These are phyloP conservation scores for Crithidia bombi DNA, from an alignment of 208 protist genomes.

Conservation along the genomic window DNA sequence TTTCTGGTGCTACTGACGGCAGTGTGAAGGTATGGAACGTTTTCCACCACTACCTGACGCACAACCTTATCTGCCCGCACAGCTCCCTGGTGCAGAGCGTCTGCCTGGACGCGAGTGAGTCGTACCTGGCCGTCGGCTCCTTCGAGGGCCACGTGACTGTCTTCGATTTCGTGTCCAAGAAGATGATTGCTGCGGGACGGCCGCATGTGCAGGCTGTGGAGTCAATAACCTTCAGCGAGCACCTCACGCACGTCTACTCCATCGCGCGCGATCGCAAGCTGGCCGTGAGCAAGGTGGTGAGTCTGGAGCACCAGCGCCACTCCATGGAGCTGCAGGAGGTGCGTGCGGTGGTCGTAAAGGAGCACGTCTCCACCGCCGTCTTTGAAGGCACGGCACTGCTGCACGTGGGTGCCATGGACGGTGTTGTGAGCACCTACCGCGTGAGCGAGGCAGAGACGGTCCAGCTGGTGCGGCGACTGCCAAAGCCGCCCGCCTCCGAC, in stretches of 20 bases:
- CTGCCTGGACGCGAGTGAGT: constrained; percentile 65
- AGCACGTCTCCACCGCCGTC: constrained; percentile 62
- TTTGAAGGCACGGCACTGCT: constrained; percentile 64
- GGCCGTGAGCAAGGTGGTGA: constrained; percentile 40
- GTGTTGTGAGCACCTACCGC: constrained; percentile 71
- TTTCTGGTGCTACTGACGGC: constrained; percentile 85
- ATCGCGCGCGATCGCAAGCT: constrained; percentile 82
- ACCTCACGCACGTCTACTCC: constrained; percentile 60
- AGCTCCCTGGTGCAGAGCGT: constrained; percentile 63
- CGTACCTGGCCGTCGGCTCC: constrained; percentile 70
- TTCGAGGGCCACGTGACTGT: constrained; percentile 87
- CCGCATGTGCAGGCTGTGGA: constrained; percentile 88
- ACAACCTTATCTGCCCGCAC: constrained; percentile 76
- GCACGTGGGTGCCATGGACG: constrained; percentile 77
- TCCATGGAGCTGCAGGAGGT: constrained; percentile 45
- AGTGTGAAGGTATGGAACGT: constrained; percentile 89
- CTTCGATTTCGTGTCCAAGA: constrained; percentile 83
- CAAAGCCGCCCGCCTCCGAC: constrained; percentile 44
- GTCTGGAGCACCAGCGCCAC: constrained; percentile 19
- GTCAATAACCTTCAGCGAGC: constrained; percentile 56
- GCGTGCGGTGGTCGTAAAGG: constrained; percentile 80
- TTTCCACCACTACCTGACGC: constrained; percentile 90
- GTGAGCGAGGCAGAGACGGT: constrained; percentile 55
- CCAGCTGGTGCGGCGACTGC: constrained; percentile 48
- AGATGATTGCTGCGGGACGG: constrained; percentile 46